Base-by-base conservation (phyloP, 106 monocot species). In the Dendrobium officinale region DNA sequence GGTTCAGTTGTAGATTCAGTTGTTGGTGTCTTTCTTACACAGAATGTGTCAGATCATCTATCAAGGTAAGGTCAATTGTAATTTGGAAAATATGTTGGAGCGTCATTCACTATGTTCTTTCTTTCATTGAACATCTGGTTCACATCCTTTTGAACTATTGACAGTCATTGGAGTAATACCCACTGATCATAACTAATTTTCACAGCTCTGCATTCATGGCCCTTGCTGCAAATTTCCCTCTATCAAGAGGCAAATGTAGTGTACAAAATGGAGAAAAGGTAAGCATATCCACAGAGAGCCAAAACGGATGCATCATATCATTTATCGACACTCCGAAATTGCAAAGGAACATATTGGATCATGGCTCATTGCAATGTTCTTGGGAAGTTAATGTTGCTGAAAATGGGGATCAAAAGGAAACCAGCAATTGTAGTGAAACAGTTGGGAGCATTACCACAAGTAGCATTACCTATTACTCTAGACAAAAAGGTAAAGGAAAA, bases 191-290 rank as follows among this genome's bases (percentile, higher is more conserved):
- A 42, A 64, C 84, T 78, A 59, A 59, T 78, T 83, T 85, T 81
- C 20, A 73, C 91, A 98, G 98, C 83, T 98, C 98, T 82, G 98
- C 98, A 19, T 98, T 91, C 79, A 95, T 98, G 94, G 44, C 86
- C 58, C 88, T 98, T 78, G 95, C 87, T 77, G 90, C 92, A 44
- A 98, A 79, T 78, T 98, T 89, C 83, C 95, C 94, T 47, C 29
- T 72, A 33, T 78, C 85, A 79, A 80, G 45, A 51, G 73, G 37
- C 0, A 73, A 74, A 40, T 75, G n/a, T 70, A 49, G 49, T 10
- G 54, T 81, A 77, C 40, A 58, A 31, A 58, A 24, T 73, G 41
- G 24, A 77, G 76, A 86, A 77, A 87, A 54, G 29, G 61, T 59
- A 37, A 75, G 26, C 49, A 74, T 70, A 73, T 66, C 80, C 40